phyloP scores from a whole-genome alignment of 805 yeast species.

The Maudiozyma turicensis region DNA sequence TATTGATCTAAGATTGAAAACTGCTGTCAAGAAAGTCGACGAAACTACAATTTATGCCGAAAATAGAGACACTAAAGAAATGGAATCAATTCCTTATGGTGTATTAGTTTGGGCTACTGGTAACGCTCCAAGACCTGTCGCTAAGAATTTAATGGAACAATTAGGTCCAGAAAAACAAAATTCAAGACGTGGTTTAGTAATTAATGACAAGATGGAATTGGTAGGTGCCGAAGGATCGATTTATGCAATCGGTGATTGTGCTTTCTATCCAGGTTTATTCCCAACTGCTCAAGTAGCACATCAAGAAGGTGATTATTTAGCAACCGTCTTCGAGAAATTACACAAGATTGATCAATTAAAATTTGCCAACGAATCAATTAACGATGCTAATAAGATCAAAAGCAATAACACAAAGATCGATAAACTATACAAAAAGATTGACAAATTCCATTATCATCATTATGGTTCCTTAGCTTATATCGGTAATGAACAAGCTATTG shows the following conservation, averaged over 20 bases:
- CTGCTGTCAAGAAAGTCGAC: conserved; percentile 82
- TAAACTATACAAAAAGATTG: conserved; percentile 33
- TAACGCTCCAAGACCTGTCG: conserved; percentile 76
- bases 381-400: conserved; percentile 35
- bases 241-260: conserved; percentile 91
- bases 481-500: conserved; percentile 89
- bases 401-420: conserved; percentile 39
- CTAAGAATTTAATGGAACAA: conserved; percentile 53
- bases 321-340: conserved; percentile 55
- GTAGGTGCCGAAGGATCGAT: conserved; percentile 70
- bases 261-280: conserved; percentile 74
- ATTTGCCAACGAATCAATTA: conserved; percentile 18
- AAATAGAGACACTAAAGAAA: conserved; percentile 46
- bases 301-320: conserved; percentile 83
- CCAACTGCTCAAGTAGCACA: conserved; percentile 98
- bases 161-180: conserved; percentile 62
- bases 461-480: conserved; percentile 92
- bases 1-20: conserved; percentile 68
- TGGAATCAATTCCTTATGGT: conserved; percentile 85
- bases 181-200: conserved; percentile 83
- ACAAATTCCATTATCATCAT: conserved; percentile 72
- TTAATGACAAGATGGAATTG: conserved; percentile 72
- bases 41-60: conserved; percentile 60
- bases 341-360: conserved; percentile 52
- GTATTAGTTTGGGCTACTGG: conserved; percentile 97